Base-by-base conservation (phyloP, 257 asterid genomes). In the Asclepias syriaca region DNA sequence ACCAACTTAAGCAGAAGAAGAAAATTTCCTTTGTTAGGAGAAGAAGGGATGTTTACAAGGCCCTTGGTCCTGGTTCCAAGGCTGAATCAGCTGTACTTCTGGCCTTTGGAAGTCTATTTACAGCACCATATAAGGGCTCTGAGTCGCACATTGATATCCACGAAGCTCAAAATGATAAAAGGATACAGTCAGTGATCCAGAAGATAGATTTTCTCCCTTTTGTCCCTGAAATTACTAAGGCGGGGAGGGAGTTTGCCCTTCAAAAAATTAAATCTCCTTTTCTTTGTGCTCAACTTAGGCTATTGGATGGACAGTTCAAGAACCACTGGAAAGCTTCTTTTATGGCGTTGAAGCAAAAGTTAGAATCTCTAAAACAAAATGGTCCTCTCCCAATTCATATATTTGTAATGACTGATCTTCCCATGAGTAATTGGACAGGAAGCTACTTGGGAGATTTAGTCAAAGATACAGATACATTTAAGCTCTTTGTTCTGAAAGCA, bases 231-330 rank as follows among this genome's bases (percentile, higher is more conserved):
- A 88, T 91, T 72, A 21, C 83, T 34, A 75, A 75, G 75, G 92
- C 97, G n/a, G 97, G 96, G 66, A 91, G 86, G 85, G 79, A 77
- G 53, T 94, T 89, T 68, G 88, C 90, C 22, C 87, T 45, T 50
- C 77, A 78, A 77, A 81, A 71, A 29, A 87, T 91, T 51, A 86
- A 78, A 74, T 87, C 85, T 65, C 97, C 96, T 0, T 91, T 85
- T 82, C 81, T 94, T 70, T 91, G 99, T 75, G 91, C 90, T 24
- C 98, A 94, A 82, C 96, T 94, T 49, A 83, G 99, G 74, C 80
- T 91, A 77, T 74, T 89, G 79, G 99, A 94, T 77, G 99, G 99
- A 71, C 99, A 94, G 55, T 94, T 94, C 83, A 94, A 94, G 87
- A 88, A 91, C 82, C 99, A 88, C 29, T 74, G 92, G 88, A 65